These are phyloP conservation scores for Magnusiomyces paraingens DNA, from an alignment of 1,139 yeast species.

Conservation along the genomic window DNA sequence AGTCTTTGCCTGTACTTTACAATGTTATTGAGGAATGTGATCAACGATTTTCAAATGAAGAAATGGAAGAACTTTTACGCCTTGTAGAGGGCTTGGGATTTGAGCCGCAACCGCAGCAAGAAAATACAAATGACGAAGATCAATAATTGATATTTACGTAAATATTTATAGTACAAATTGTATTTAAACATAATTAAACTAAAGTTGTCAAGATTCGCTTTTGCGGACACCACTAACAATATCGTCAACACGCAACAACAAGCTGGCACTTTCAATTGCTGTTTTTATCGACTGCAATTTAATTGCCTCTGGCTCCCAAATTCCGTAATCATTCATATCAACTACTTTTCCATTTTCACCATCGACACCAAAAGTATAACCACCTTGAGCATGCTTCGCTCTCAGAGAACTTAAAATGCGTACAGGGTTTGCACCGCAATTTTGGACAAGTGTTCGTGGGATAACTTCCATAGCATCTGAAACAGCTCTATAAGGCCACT, in stretches of 20 bases:
- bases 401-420: constrained; percentile 82
- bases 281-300: constrained; percentile 96
- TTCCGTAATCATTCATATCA: constrained; percentile 92
- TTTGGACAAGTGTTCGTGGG: constrained; percentile 93
- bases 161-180: no score
- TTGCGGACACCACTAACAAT: constrained; percentile 92
- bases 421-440: constrained; percentile 96
- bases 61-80: constrained; percentile 48
- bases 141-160: background rate
- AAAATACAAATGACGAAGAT: constrained; percentile 7
- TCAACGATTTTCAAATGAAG: constrained; percentile 61
- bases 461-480: constrained; percentile 98
- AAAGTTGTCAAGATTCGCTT: constrained; percentile 18
- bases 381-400: constrained; percentile 87
- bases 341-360: constrained; percentile 93
- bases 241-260: constrained; percentile 91
- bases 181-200: no score
- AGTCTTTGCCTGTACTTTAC: constrained; percentile 70
- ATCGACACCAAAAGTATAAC: constrained; percentile 78
- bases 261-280: constrained; percentile 93
- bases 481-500: constrained; percentile 98
- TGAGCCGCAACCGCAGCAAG: constrained; percentile 15
- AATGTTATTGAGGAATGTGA: constrained; percentile 90
- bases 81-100: constrained; percentile 42
- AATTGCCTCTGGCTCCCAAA: constrained; percentile 99